phyloP scores from a whole-genome alignment of 164 flowering plant species.

The Sextonia rubra region DNA sequence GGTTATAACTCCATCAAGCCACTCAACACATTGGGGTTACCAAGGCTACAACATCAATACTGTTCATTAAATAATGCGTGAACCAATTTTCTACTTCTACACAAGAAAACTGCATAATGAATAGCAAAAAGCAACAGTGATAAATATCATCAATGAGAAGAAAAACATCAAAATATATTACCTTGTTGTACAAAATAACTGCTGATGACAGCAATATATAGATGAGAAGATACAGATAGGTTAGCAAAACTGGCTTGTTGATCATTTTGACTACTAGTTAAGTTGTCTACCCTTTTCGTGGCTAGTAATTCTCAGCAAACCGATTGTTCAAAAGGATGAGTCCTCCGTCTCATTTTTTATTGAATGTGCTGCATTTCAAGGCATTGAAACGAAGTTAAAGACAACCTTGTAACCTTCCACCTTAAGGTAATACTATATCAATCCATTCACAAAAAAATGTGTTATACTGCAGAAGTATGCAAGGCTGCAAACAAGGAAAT shows the following conservation, averaged over 20 bases:
- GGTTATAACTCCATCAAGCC: neutral
- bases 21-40: neutral
- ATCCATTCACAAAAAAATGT: too few species aligned
- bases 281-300: neutral
- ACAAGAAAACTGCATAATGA: neutral
- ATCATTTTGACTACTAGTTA: conserved; percentile 38
- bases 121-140: neutral
- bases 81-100: neutral
- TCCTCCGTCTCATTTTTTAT: conserved; percentile 3
- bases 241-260: conserved; percentile 55
- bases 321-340: conserved; percentile 4
- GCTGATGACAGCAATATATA: conserved; percentile 85
- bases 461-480: too few species aligned
- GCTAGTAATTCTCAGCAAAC: conserved; percentile 8
- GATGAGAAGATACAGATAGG: conserved; percentile 72
- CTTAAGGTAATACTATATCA: too few species aligned
- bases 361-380: neutral
- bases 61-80: neutral
- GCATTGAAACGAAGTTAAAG: neutral
- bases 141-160: neutral
- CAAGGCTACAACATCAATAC: neutral
- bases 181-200: conserved; percentile 91
- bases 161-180: conserved; percentile 3
- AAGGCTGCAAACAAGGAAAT: too few species aligned
- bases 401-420: too few species aligned